Evolutionary conservation across 805 yeast species (phyloP), one percentile per base, ranked within the genome.

Genomic region (Yarrowia sp.): DNA sequence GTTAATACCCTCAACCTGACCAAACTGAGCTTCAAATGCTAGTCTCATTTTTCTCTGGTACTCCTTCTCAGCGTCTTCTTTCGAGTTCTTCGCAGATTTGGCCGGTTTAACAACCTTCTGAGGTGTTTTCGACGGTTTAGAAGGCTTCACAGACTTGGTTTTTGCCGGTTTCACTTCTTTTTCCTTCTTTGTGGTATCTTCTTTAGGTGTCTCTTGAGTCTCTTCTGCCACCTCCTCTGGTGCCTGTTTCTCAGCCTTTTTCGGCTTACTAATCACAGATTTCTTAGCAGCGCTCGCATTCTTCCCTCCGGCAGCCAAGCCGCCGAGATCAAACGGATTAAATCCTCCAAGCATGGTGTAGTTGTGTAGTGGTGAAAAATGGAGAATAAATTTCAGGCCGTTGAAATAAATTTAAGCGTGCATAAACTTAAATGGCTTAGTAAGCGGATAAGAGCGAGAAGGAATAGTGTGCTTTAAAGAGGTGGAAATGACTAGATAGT

Each of bases 21-120:
- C 73, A 68, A 78, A 79, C 70, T 78, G 79, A 19, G 74, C 71
- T 67, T 78, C 81, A 63, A 78, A 78, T 14, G 75, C 73, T 36
- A 72, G 71, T 56, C 70, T 66, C 17, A 77, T 66, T 14, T 66
- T 52, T 17, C 71, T 69, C 64, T 68, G 65, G 55, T 65, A 6
- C 71, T 72, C 56, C 70, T 71, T 72, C 70, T 66, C 69, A 4
- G 33, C 66, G 14, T 39, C 39, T 9, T 58, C 64, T 33, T 19
- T 39, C 9, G 44, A 17, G 19, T n/a, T 33, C 38, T 49, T 64
- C 17, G 61, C 20, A 17, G 56, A 47, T n/a, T 49, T 63, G 2
- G 34, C 6, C 9, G 20, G 7, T 15, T 46, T 61, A 3, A 33
- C 20, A 15, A 24, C 30, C 30, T 24, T 24, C 30, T 24, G 30